Evolutionary conservation across 768 basidiomycete species (phyloP).

Genomic region (Phaeolepiota aurea): DNA sequence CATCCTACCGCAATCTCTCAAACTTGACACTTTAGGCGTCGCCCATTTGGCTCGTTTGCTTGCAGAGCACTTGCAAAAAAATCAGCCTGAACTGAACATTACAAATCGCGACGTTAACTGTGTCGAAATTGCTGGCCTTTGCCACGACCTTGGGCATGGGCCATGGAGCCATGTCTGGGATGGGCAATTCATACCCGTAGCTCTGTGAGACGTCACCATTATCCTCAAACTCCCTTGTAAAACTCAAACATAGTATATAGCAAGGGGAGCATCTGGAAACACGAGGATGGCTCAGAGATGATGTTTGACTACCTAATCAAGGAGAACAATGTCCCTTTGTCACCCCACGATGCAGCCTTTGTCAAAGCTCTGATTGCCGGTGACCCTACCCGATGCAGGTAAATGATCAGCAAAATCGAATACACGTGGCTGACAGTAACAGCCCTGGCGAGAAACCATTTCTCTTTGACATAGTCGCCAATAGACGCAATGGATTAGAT

Average conservation of each 20-base stretch:
- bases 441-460: constrained; percentile 53
- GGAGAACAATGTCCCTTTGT: constrained; percentile 43
- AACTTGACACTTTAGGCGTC: constrained; percentile 46
- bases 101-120: constrained; percentile 68
- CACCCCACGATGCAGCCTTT: constrained; percentile 41
- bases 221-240: not conserved
- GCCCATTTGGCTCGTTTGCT: constrained; percentile 64
- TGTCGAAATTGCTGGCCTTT: constrained; percentile 73
- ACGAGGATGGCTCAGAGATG: constrained; percentile 75
- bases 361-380: constrained; percentile 79
- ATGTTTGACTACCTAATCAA: constrained; percentile 69
- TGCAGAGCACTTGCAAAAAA: constrained; percentile 43
- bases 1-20: constrained; percentile 2
- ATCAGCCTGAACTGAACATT: constrained; percentile 57
- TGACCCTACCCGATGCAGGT: constrained; percentile 43
- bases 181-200: constrained; percentile 55
- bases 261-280: constrained; percentile 48
- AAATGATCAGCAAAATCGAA: constrained; percentile 13
- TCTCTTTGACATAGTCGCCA: constrained; percentile 81
- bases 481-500: constrained; percentile 74
- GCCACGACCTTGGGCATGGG: constrained; percentile 82
- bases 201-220: constrained; percentile 37
- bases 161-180: constrained; percentile 89
- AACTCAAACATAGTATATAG: constrained; percentile 17
- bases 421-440: not conserved